Evolutionary conservation across 805 yeast species (phyloP).

Genomic region (Jamesozyma lodderae): DNA sequence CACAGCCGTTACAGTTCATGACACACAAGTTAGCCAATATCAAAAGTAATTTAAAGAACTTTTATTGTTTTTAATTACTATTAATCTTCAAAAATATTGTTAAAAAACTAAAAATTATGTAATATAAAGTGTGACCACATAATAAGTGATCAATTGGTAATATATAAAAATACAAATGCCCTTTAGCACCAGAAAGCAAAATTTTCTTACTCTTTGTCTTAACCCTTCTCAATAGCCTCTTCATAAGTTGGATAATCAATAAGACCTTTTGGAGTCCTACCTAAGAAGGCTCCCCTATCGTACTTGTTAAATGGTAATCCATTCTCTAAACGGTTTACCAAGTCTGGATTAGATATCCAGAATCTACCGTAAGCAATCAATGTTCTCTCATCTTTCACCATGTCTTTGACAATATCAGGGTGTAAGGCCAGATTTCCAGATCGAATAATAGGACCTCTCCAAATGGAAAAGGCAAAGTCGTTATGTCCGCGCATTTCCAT

Average conservation of each 20-base stretch:
- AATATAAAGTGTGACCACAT: no score
- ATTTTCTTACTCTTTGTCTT: background rate
- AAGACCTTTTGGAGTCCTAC: slow-evolving; percentile 31
- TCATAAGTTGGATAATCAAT: slow-evolving; percentile 33
- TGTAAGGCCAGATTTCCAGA: slow-evolving; percentile 30
- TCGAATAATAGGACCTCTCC: slow-evolving; percentile 37
- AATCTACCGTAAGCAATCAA: slow-evolving; percentile 37
- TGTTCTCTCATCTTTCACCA: slow-evolving; percentile 35
- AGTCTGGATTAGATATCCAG: slow-evolving; percentile 47
- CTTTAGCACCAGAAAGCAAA: no score
- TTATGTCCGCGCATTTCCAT: no score
- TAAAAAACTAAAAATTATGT: no score
- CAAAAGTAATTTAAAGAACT: no score
- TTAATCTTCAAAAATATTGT: no score
- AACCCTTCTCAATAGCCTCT: slow-evolving; percentile 11
- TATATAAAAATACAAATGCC: no score
- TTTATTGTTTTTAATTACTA: no score
- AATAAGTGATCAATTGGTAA: no score
- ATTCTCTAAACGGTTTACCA: slow-evolving; percentile 35
- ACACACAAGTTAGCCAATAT: no score
- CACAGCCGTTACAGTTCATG: no score
- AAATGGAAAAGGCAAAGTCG: slow-evolving; percentile 33
- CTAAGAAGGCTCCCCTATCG: slow-evolving; percentile 41
- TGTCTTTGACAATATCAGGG: slow-evolving; percentile 22
- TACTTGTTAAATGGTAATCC: slow-evolving; percentile 34